Evolutionary conservation across 1,284 basidiomycete species (phyloP), one percentile per base, ranked within the genome.

Genomic region (Amylostereum areolatum): DNA sequence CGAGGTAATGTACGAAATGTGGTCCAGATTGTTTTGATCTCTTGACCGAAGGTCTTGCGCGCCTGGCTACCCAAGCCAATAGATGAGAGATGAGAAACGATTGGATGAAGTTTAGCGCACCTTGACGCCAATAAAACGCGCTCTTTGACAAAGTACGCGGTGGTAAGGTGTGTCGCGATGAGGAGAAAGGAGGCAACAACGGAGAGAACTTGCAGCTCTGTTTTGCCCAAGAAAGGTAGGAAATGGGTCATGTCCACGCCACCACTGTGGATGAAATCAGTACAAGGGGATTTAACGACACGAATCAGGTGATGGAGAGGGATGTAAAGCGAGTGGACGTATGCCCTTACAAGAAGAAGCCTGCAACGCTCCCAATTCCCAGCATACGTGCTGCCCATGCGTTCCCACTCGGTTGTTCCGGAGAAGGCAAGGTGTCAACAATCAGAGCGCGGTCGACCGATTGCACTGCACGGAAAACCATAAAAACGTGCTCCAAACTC

Each of bases 371-470:
- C 5, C 92, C 92, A 34, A 91, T 61, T 1, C 88, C 89, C 45
- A 87, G 72, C 86, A 97, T 92, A 25, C 89, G 75, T 0, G 92
- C 92, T 1, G 92, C 94, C 95, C 96, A 99, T 0, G 95, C 96
- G 64, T 95, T 97, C 0, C 88, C 95, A 24, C 80, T 74, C 6
- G 92, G 83, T 64, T 98, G 96, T 44, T 83, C 75, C 1, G 76
- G 66, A 0, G 87, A 73, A 39, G 81, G 85, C 6, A 88, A 62
- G 0, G 72, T 82, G 55, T 89, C 86, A 1, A 94, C 84, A 12
- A 92, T 70, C 4, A 93, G 73, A 0, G 90, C 87, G 37, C 92
- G 85, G 61, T 93, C 89, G 29, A 90, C 79, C 0, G 92, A 89
- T 65, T 88, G 85, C 1, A 93, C 88, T 82, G 56, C 36, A 39